Percentiles rank a stretch among this genome's conserved stretches.
phyloP scores from a whole-genome alignment of 2,329 filamentous ascomycete genomes.

The Aspergillus pseudoterreus region DNA sequence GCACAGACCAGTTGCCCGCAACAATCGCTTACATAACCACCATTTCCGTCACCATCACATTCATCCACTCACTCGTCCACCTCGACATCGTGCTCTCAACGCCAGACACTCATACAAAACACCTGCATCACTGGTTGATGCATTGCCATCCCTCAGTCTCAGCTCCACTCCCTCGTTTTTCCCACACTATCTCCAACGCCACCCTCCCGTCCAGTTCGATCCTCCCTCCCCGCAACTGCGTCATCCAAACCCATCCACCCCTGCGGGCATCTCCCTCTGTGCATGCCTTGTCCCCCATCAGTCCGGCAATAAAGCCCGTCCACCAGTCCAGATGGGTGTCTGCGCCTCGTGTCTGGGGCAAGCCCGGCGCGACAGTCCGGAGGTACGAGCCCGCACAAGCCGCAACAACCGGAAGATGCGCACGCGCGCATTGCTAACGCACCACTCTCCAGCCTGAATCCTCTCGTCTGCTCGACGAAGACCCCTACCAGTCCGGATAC shows the following conservation, averaged over 20 bases:
- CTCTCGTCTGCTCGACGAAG: slow-evolving; percentile 43
- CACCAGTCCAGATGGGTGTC: slow-evolving; percentile 35
- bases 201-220: not conserved
- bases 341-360: slow-evolving; percentile 43
- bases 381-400: slow-evolving; percentile 19
- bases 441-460: slow-evolving; percentile 34
- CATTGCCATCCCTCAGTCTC: slow-evolving; percentile 1
- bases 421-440: slow-evolving; percentile 3
- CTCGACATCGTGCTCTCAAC: not conserved
- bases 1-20: no score
- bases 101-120: not conserved
- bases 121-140: slow-evolving; percentile 12
- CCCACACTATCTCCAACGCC: not conserved
- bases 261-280: slow-evolving; percentile 2
- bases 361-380: slow-evolving; percentile 35
- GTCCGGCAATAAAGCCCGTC: slow-evolving; percentile 3
- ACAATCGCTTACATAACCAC: no score
- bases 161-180: not conserved
- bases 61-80: no score
- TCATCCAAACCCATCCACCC: not conserved
- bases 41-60: no score
- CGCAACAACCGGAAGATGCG: no score
- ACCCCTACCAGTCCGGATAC: slow-evolving; percentile 43
- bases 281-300: slow-evolving; percentile 10
- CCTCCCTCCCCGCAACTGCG: not conserved